These are phyloP conservation scores for Alternaria longipes DNA, from an alignment of 2,329 filamentous ascomycete genomes.

Conservation along the genomic window DNA sequence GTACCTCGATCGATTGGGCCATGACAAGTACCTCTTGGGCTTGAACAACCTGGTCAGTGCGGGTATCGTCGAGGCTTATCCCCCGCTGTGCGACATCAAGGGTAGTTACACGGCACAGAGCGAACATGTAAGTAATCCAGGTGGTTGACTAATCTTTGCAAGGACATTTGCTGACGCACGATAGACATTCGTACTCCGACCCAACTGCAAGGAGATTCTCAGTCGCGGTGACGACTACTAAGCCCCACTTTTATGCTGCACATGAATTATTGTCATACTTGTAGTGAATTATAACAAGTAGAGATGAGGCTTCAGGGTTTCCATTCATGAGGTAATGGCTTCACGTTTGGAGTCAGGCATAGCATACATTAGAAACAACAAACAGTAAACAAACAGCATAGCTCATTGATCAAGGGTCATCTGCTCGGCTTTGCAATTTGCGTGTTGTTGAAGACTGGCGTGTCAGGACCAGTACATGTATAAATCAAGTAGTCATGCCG, in stretches of 20 bases:
- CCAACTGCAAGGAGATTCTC: slow-evolving; percentile 81
- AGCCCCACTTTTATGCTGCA: neutral
- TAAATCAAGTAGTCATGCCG: neutral
- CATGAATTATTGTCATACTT: neutral
- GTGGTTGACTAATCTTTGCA: neutral
- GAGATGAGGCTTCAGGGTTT: neutral
- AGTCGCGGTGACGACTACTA: slow-evolving; percentile 88
- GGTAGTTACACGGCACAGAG: slow-evolving; percentile 94
- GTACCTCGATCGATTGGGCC: slow-evolving; percentile 90
- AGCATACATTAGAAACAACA: neutral
- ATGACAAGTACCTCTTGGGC: slow-evolving; percentile 92
- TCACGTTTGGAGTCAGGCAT: neutral
- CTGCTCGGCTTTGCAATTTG: neutral
- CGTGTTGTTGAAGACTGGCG: neutral
- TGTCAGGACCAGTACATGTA: neutral
- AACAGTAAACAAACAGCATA: neutral
- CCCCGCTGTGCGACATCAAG: slow-evolving; percentile 89
- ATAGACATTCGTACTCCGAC: slow-evolving; percentile 50
- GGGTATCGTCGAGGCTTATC: slow-evolving; percentile 90
- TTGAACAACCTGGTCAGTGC: slow-evolving; percentile 84
- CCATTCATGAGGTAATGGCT: neutral
- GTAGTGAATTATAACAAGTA: neutral
- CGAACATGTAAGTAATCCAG: slow-evolving; percentile 77
- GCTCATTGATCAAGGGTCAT: neutral
- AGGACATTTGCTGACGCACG: slow-evolving; percentile 19